These are phyloP conservation scores for Ceratocystis alfenasii DNA, from an alignment of 2,329 filamentous ascomycete species.

Conservation along the genomic window DNA sequence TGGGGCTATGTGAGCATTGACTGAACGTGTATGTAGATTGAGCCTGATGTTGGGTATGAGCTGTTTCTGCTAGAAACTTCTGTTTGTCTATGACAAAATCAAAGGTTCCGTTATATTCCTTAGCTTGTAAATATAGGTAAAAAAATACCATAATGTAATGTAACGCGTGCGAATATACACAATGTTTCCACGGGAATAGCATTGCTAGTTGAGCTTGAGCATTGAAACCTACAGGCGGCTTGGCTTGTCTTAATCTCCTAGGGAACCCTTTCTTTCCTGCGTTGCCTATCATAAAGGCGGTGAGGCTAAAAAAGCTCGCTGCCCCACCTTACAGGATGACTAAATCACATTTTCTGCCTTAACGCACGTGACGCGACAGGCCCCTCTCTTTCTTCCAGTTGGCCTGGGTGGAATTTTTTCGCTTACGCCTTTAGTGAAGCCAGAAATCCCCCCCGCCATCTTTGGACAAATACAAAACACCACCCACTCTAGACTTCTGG, in stretches of 20 bases:
- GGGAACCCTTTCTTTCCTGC: slow-evolving; percentile 7
- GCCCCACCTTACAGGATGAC: slow-evolving; percentile 20
- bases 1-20: neutral
- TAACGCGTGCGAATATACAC: neutral
- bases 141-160: neutral
- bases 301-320: slow-evolving; percentile 2
- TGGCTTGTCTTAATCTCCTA: slow-evolving; percentile 13
- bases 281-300: slow-evolving; percentile 8
- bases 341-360: slow-evolving; percentile 18
- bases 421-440: slow-evolving; percentile 18
- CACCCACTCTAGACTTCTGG: slow-evolving; percentile 21
- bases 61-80: neutral
- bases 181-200: slow-evolving; percentile 1
- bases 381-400: slow-evolving; percentile 17
- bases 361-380: slow-evolving; percentile 20
- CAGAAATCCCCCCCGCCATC: slow-evolving; percentile 21
- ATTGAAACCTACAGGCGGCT: neutral
- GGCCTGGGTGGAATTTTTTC: slow-evolving; percentile 20
- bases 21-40: neutral
- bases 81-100: too few species aligned
- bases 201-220: neutral
- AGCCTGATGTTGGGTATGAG: neutral
- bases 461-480: slow-evolving; percentile 22
- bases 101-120: too few species aligned
- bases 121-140: too few species aligned